Evolutionary conservation across 352 stramenopile genomes (phyloP), one percentile per base, ranked within the genome.

Genomic region (Pythium vanterpoolii): DNA sequence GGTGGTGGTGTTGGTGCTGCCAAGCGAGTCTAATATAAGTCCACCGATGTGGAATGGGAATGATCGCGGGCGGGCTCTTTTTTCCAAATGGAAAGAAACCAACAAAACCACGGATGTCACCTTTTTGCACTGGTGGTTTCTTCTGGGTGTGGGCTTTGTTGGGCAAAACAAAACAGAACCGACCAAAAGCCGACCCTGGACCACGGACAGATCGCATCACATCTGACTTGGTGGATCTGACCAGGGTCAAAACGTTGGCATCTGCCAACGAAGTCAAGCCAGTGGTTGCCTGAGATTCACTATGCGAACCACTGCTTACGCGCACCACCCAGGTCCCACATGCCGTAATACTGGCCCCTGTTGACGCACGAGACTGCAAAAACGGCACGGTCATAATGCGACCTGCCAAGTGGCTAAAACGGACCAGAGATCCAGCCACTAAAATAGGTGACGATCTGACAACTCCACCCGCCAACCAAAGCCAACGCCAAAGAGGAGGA

Each of bases 11-110:
- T 23, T 36, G 44, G 16, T 33, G 44, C 4, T 6, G n/a, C 28
- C 9, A 13, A 19, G 28, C 18, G 31, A 43, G n/a, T 43, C 31
- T n/a, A n/a, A n/a, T n/a, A n/a, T n/a, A n/a, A n/a, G n/a, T 14
- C 30, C 46, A 43, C 42, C 31, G 1, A 51, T 21, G 33, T 23
- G 34, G 42, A 47, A 47, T 30, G 8, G 42, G 30, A 54, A 54
- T 54, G 47, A 54, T 54, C 47, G 47, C 47, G 27, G 50, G 50
- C 21, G 33, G 34, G 21, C 33, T 46, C 38, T 60, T 60, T 60
- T 60, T 60, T 50, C 52, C 39, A 60, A 60, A 60, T 60, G 38
- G 38, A 48, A 58, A 45, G 36, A 58, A 58, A 27, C 36, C 46
- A 16, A 13, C 46, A 58, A 58, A 45, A 58, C 34, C 34, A 58